Base-by-base conservation (phyloP, 495 filamentous ascomycete genomes). In the Penicillium parvum region DNA sequence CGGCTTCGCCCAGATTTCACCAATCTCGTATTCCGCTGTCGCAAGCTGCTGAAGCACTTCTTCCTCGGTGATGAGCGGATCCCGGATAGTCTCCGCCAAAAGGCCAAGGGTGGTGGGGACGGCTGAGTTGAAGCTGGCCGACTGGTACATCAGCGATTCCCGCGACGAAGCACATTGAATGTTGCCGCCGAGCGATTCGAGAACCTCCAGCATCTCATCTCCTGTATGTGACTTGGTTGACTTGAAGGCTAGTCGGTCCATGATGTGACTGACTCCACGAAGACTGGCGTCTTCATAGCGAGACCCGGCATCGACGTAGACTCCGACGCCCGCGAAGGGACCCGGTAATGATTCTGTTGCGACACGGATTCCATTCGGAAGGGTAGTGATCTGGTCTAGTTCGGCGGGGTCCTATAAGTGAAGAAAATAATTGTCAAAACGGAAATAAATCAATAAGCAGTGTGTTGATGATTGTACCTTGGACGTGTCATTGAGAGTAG, bases 131-230 rank as follows among this genome's bases (percentile, higher is more conserved):
- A 99, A 99, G 40, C 88, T 96, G 25, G 92, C 94, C 4, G 88
- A 85, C 64, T 97, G 94, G 69, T 99, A 99, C 92, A 99, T 97
- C 58, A 99, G 78, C 15, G 90, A 88, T 62, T 99, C 92, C 28
- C 92, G 75, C 0, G 91, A 95, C 0, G 91, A 96, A 23, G 88
- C 89, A 62, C 92, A 97, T 67, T 96, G 90, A 45, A 97, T 88
- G 53, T 95, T 96, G 15, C 92, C 92, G 19, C 92, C 92, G 5
- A 99, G 73, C 2, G 79, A 81, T 60, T 96, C 91, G 1, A 95
- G 67, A 1, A 78, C 69, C 61, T 96, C 88, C 3, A 95, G 66
- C 81, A 97, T 95, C 50, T 94, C 70, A 64, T 95, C 90, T 29
- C 81, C 77, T 2, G 82, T 77, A 26, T 81, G 82, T 5, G 66